Percentiles rank a stretch among this genome's conserved stretches.
Conservation (phyloP, 139 green algal species). For the Tetradesmus lagerheimii region DNA sequence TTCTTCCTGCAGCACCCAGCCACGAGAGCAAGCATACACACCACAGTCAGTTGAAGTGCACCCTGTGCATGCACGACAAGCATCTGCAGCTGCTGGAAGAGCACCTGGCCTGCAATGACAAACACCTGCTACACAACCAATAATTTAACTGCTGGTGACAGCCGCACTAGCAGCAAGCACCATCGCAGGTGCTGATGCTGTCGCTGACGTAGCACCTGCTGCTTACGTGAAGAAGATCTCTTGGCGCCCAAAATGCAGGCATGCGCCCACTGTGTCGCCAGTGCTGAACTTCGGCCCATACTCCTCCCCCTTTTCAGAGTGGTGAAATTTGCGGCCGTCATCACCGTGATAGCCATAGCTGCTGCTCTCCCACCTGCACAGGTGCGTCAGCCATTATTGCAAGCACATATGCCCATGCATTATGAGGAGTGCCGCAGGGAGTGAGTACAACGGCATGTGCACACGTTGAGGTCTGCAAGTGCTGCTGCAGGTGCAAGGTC, state of each 20-base stretch:
- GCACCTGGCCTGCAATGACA: too few relatives aligned
- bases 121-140: too few relatives aligned
- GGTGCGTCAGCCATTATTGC: background rate
- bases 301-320: constrained; percentile 70
- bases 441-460: too few relatives aligned
- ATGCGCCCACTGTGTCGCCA: constrained; percentile 86
- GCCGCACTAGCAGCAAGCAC: too few relatives aligned
- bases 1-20: constrained; percentile 79
- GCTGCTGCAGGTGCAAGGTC: background rate
- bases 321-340: constrained; percentile 79
- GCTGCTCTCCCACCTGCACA: constrained; percentile 79
- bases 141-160: too few relatives aligned
- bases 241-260: constrained; percentile 77
- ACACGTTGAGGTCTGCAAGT: background rate
- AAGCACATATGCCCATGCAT: background rate
- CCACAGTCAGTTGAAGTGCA: background rate
- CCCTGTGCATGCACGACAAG: background rate
- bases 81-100: background rate
- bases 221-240: constrained; percentile 96
- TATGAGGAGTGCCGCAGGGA: background rate
- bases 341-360: constrained; percentile 94
- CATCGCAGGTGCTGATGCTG: too few relatives aligned
- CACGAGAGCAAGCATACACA: background rate
- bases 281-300: constrained; percentile 84
- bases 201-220: too few relatives aligned